Conservation (phyloP, 1,139 yeast genomes). For the Sugiyamaella castrensis region DNA sequence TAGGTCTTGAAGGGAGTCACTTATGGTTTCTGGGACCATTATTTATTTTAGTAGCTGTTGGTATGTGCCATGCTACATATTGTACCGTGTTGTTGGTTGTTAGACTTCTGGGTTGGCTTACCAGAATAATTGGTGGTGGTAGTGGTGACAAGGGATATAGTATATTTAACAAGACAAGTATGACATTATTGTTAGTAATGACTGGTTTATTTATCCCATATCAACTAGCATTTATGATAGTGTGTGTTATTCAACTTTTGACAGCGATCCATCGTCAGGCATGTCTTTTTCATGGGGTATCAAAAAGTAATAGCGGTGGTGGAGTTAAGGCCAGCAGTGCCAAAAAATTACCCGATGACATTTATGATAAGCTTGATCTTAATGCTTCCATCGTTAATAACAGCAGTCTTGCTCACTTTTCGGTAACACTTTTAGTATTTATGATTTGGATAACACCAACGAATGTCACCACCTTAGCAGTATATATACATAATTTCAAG, state of each 20-base stretch:
- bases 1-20: constrained; percentile 63
- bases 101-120: constrained; percentile 6
- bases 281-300: too few species aligned
- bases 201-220: constrained; percentile 9
- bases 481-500: constrained; percentile 36
- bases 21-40: constrained; percentile 60
- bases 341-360: neutral
- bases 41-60: constrained; percentile 52
- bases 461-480: constrained; percentile 35
- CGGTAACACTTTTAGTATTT: constrained; percentile 31
- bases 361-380: constrained; percentile 1
- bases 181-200: neutral
- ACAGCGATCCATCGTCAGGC: constrained; percentile 7
- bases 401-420: constrained; percentile 19
- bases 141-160: neutral
- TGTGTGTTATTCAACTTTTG: constrained; percentile 42
- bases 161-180: neutral
- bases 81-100: constrained; percentile 24
- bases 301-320: neutral
- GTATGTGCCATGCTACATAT: constrained; percentile 43
- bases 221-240: constrained; percentile 39
- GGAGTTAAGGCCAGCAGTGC: neutral
- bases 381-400: neutral
- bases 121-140: neutral
- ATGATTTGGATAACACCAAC: constrained; percentile 37